Percentiles rank a stretch among this genome's conserved stretches.
phyloP scores from a whole-genome alignment of 2,329 filamentous ascomycete species.

The Nemania serpens region DNA sequence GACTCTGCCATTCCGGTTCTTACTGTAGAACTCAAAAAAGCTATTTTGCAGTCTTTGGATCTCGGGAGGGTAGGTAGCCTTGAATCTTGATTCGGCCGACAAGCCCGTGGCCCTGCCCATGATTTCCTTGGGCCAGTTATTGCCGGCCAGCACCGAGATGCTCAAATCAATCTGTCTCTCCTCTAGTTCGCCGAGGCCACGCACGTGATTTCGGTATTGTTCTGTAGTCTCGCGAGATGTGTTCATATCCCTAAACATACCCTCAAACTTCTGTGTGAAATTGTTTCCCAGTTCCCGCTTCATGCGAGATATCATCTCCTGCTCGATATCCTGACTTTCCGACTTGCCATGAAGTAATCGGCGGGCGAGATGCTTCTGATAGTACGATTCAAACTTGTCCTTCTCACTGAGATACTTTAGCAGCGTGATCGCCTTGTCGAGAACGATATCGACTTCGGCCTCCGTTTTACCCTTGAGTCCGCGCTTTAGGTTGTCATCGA shows the following conservation, averaged over 20 bases:
- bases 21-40: conserved; percentile 87
- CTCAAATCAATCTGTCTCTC: conserved; percentile 74
- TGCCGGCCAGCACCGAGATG: conserved; percentile 86
- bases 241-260: conserved; percentile 97
- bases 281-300: conserved; percentile 94
- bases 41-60: conserved; percentile 78
- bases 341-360: conserved; percentile 87
- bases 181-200: conserved; percentile 55
- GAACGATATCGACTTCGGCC: conserved; percentile 76
- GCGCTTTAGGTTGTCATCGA: conserved; percentile 94
- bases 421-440: conserved; percentile 88
- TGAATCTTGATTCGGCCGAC: conserved; percentile 49
- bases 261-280: conserved; percentile 90
- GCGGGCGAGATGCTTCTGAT: conserved; percentile 93
- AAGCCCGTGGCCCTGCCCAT: conserved; percentile 68
- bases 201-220: conserved; percentile 73
- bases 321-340: conserved; percentile 88
- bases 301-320: conserved; percentile 95
- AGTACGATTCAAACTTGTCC: conserved; percentile 95
- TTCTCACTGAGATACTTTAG: conserved; percentile 89
- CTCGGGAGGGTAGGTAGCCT: conserved; percentile 75
- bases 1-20: conserved; percentile 84
- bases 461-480: conserved; percentile 94
- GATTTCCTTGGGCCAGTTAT: conserved; percentile 92
- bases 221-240: conserved; percentile 82